These are phyloP conservation scores for Nicotiana noctiflora DNA, from an alignment of 257 asterid species.

Conservation along the genomic window DNA sequence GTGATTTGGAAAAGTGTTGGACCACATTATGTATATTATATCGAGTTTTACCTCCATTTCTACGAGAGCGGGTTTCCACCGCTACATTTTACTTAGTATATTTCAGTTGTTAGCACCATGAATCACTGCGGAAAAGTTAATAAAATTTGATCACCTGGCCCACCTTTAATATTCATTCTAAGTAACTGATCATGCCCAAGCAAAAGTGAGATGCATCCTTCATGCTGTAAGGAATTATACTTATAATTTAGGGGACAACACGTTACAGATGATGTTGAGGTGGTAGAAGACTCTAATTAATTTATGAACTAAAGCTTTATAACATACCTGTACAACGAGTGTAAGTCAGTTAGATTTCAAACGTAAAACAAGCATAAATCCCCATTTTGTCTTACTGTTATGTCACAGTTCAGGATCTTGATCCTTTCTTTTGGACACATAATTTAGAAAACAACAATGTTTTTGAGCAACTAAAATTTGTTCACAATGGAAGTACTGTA, in stretches of 20 bases:
- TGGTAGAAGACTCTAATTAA: background rate
- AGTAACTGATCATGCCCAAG: background rate
- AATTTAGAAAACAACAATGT: too few relatives aligned
- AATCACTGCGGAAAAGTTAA: background rate
- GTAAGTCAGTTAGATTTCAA: background rate
- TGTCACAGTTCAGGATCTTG: background rate
- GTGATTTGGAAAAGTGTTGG: background rate
- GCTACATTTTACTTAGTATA: background rate
- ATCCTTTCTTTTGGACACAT: background rate
- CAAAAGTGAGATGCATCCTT: background rate
- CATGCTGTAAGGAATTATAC: background rate
- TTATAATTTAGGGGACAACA: background rate
- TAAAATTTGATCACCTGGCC: background rate
- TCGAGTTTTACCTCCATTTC: too few relatives aligned
- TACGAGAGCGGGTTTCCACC: background rate
- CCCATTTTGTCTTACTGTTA: background rate
- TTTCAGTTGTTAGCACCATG: background rate
- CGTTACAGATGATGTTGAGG: background rate
- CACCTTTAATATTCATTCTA: background rate
- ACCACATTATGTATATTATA: too few relatives aligned
- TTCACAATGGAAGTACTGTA: slow-evolving; percentile 1
- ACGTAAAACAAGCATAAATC: background rate
- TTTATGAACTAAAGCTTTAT: background rate
- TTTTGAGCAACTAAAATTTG: background rate
- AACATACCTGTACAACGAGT: background rate